Evolutionary conservation across 139 green algal genomes (phyloP).

Genomic region (Closterium sp.): DNA sequence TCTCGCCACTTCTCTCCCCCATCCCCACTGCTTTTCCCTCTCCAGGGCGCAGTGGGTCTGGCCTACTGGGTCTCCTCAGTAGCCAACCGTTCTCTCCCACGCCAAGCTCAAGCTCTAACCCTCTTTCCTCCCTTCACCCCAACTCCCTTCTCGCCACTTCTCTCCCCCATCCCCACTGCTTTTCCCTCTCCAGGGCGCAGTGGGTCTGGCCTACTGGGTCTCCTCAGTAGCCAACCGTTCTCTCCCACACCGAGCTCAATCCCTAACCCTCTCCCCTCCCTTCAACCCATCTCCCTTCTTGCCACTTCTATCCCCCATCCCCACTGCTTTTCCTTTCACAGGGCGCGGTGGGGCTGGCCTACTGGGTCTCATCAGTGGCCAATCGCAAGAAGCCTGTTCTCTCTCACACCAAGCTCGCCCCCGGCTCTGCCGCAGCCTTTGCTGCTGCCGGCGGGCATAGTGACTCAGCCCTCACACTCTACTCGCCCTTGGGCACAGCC

Average conservation of each 20-base stretch:
- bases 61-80: no score
- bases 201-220: conserved; percentile 48
- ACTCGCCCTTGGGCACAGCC: not conserved
- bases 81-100: conserved; percentile 27
- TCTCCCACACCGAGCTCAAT: not conserved
- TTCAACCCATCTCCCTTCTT: not conserved
- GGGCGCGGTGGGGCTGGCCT: conserved; percentile 44
- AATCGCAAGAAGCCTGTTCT: conserved; percentile 25
- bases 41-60: no score
- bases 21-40: no score
- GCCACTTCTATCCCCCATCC: not conserved
- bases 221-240: conserved; percentile 30
- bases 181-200: conserved; percentile 42
- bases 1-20: no score
- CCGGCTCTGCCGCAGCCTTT: not conserved
- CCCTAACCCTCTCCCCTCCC: no score
- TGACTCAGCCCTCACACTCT: not conserved
- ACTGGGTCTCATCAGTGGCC: conserved; percentile 44
- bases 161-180: no score
- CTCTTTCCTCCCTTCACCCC: no score
- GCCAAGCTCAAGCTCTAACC: not conserved
- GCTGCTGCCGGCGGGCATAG: not conserved
- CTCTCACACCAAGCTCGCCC: not conserved
- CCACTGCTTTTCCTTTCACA: not conserved
- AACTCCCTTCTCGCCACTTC: no score